A percentile compares a stretch with the other conserved stretches of the same genome.
Evolutionary conservation across 169 alveolate genomes (phyloP).

Genomic region (Cryptosporidium parvum): DNA sequence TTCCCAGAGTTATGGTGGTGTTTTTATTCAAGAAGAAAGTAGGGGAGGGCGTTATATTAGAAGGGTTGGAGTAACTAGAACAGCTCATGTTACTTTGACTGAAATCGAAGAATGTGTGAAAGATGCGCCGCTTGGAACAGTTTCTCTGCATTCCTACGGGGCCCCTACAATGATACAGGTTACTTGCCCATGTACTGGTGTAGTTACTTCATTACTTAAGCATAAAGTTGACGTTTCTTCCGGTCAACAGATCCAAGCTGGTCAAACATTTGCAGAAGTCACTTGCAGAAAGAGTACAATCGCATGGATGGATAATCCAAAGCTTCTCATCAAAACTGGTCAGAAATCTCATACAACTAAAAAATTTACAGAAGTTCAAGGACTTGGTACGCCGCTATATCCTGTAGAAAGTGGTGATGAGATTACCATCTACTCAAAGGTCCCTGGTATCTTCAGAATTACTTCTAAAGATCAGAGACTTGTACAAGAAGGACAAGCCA

Average conservation of each 20-base stretch:
- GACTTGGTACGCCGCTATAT: constrained; percentile 21
- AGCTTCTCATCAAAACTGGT: background rate
- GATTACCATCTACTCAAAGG: background rate
- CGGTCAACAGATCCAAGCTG: background rate
- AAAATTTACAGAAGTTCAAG: background rate
- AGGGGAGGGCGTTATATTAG: background rate
- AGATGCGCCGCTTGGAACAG: background rate
- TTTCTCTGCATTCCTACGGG: background rate
- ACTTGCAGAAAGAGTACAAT: background rate
- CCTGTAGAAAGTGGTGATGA: constrained; percentile 3
- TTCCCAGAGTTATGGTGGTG: background rate
- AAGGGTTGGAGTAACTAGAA: constrained; percentile 10
- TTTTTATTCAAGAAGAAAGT: constrained; percentile 16
- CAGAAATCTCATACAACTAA: background rate
- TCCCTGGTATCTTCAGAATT: background rate
- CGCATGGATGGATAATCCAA: constrained; percentile 22
- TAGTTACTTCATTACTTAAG: background rate
- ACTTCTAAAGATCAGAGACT: background rate
- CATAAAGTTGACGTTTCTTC: background rate
- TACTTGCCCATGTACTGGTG: constrained; percentile 17
- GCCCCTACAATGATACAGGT: background rate
- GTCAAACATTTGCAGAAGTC: constrained; percentile 13
- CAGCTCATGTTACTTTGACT: background rate
- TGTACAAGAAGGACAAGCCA: background rate
- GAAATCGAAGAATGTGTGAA: background rate